phyloP scores from a whole-genome alignment of 1,139 yeast species.

The Saccharomyces hybrid region DNA sequence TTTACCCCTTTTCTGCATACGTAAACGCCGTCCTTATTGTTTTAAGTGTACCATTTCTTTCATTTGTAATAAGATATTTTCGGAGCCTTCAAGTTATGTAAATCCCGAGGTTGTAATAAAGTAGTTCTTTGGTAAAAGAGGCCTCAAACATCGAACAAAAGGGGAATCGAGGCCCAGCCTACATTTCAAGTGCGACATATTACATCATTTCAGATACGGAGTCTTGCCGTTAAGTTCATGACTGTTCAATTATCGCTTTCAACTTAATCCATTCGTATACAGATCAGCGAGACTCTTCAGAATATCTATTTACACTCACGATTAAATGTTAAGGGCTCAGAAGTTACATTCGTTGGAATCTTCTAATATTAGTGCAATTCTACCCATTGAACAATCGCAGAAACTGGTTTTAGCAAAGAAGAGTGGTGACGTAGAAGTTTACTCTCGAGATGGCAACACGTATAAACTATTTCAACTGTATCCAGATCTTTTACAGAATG shows the following conservation, averaged over 20 bases:
- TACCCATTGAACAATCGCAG: slow-evolving; percentile 22
- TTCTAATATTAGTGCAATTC: slow-evolving; percentile 18
- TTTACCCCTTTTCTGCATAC: background rate
- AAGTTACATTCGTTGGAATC: slow-evolving; percentile 14
- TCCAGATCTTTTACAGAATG: slow-evolving; percentile 19
- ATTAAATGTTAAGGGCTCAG: slow-evolving; percentile 18
- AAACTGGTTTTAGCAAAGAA: slow-evolving; percentile 22
- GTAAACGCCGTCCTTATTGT: background rate
- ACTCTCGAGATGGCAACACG: slow-evolving; percentile 16
- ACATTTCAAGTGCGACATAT: background rate
- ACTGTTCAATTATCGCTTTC: background rate
- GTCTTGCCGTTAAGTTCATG: background rate
- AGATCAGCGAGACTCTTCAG: background rate
- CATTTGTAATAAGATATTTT: background rate
- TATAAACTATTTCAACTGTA: slow-evolving; percentile 25
- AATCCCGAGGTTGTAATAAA: background rate
- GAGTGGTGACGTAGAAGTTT: slow-evolving; percentile 26
- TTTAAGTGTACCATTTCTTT: background rate
- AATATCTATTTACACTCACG: background rate
- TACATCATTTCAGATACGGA: background rate
- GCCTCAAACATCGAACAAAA: background rate
- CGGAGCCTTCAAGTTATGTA: background rate
- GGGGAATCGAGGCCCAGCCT: background rate
- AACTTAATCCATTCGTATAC: background rate
- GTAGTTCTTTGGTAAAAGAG: background rate